Base-by-base conservation (phyloP, 768 basidiomycete genomes). In the Clathrus columnatus region DNA sequence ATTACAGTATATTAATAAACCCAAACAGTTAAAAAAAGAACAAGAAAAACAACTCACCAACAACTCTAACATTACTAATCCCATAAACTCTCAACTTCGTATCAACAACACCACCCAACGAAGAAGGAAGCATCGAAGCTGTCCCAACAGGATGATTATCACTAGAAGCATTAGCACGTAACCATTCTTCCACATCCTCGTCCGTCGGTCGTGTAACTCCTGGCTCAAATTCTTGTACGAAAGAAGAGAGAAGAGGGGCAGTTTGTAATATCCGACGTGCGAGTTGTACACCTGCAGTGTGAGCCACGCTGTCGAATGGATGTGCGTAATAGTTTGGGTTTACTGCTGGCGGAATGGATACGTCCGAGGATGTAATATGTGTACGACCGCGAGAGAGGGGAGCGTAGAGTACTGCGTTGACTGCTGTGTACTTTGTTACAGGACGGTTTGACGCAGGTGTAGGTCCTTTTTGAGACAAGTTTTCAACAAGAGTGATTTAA, bases 61-160 rank as follows among this genome's bases (percentile, higher is more conserved):
- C 81, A 23, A 87, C 75, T 62, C 81, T 73, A n/a, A 83, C 52
- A 57, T 82, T 82, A 46, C 63, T 70, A 2, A 81, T 81, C 1
- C 79, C 81, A 59, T 82, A 81, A 11, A 87, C 77, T 58, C 81
- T 81, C 41, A 86, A 66, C n/a, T 69, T 68, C 26, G 75, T 51
- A 61, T 87, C 81, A 7, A 87, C 80, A 3, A 85, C 84, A 14
- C 83, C 84, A 4, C 75, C 77, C 48, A 75, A 73, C 24, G 75
- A 72, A 18, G 75, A 73, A 2, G 81, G 73, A 63, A 84, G 83
- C 83, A 85, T 85, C 0, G 81, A 76, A 56, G 71, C 84, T 0
- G 83, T 71, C 5, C 75, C 74, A 23, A 72, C 62, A 11, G 76
- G n/a, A 29, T 57, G 57, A 64, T 28, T 68, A 62, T 36, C 69